Base-by-base conservation (phyloP, 2,329 filamentous ascomycete species). In the Aspergillus phoenicis region DNA sequence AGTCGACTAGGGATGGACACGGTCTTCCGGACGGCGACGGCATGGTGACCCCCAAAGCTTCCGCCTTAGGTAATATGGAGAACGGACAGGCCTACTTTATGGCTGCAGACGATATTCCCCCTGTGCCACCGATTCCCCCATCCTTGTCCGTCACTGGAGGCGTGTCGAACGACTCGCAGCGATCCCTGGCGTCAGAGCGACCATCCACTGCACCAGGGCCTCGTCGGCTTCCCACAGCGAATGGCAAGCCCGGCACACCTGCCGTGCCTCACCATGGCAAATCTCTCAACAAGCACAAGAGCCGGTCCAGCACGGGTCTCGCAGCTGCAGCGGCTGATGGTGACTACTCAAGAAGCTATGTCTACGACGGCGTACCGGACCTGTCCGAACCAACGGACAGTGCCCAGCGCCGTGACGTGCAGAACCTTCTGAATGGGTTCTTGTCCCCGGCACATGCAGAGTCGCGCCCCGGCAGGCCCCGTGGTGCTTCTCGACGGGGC, bases 101-200 rank as follows among this genome's bases (percentile, higher is more conserved):
- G 6, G 63, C 66, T 48, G 64, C 68, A 7, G 67, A 75, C n/a
- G 72, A 70, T 38, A 77, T 81, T n/a, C 79, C 79, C 2, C 79
- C 80, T 11, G 79, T 81, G 4, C 80, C 80, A 11, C 80, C 80
- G 20, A 74, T 81, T n/a, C 79, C 79, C 13, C 67, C 72, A 0
- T 72, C 72, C 5, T 68, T 81, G 36, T 70, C 75, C 36, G 72
- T 80, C 17, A 78, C 78, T 2, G 77, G 77, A 26, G 75, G 76
- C n/a, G 78, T 77, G 61, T 75, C 78, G 2, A 71, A 73, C 15
- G 77, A 79, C 61, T 73, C 73, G 20, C 71, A 73, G 45, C 69
- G 73, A 11, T 76, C 75, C 6, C 61, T 71, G 48, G 56, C 68
- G 15, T 66, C 64, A 10, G 71, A 74, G 43, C 71, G 73, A 20